Evolutionary conservation across 2,329 filamentous ascomycete genomes (phyloP), one percentile per base, ranked within the genome.

Genomic region (Alternaria viburni): DNA sequence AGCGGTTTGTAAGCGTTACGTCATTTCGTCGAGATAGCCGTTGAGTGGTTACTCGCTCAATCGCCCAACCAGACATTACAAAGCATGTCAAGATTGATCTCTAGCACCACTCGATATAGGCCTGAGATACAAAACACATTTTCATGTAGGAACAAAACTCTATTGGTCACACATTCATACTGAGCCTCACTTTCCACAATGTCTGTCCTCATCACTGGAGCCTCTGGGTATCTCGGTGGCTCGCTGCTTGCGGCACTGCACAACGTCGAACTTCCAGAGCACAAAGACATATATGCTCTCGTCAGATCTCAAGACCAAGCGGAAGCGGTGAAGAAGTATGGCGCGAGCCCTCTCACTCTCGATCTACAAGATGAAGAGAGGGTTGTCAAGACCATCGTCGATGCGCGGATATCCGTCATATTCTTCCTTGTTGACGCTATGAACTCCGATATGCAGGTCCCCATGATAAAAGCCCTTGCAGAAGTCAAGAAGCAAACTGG

Each of bases 201-300:
- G 74, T 52, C 69, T 49, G 75, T 86, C 54, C 80, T 86, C 28
- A 77, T 87, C 49, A 87, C 85, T 0, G 85, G 85, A 9, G 84
- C 69, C 26, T 86, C 85, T 0, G 86, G 86, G 23, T 87, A 87
- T 59, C 82, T 87, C 0, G 85, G 85, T 21, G 86, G 85, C 3
- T 81, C 80, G 0, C 73, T 87, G 3, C 81, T 87, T 6, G 80
- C 81, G 9, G 77, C 77, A 6, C 77, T 81, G 62, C 66, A 71
- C 1, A 57, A 62, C 4, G 76, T 80, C 25, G 69, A 74, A 3
- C 79, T 87, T 1, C 81, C 82, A 0, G 43, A 78, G 6, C 81
- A 86, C 64, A 69, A 77, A 21, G 83, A 76, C 19, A 66, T 87
- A 1, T 86, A 80, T 59, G 84, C 84, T 3, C 79, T 86, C 0